Evolutionary conservation across 2,329 filamentous ascomycete species (phyloP).

Genomic region (Cladobotryum mycophilum): DNA sequence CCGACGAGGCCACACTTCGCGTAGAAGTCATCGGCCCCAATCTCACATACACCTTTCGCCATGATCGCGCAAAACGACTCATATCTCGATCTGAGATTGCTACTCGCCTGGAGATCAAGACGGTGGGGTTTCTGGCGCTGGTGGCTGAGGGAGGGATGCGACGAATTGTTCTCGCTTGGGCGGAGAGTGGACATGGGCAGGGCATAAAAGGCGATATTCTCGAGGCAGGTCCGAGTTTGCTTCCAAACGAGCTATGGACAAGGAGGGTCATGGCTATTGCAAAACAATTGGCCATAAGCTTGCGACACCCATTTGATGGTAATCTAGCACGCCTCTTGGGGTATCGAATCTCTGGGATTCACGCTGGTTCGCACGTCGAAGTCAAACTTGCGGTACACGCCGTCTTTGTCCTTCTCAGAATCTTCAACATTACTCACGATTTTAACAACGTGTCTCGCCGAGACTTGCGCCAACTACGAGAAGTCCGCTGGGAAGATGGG

Average conservation of each 20-base stretch:
- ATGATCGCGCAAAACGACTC: slow-evolving; percentile 17
- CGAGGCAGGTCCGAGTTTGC: slow-evolving; percentile 15
- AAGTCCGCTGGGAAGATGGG: slow-evolving; percentile 20
- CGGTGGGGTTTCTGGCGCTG: slow-evolving; percentile 27
- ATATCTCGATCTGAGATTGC: slow-evolving; percentile 4
- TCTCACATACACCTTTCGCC: slow-evolving; percentile 23
- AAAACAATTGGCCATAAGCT: slow-evolving; percentile 22
- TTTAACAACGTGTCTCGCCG: slow-evolving; percentile 15
- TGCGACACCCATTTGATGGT: slow-evolving; percentile 25
- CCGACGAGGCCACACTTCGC: slow-evolving; percentile 17
- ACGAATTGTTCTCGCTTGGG: slow-evolving; percentile 24
- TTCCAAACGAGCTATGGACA: slow-evolving; percentile 28
- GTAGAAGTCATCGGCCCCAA: slow-evolving; percentile 29
- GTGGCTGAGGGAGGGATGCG: slow-evolving; percentile 7
- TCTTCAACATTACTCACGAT: slow-evolving; percentile 20
- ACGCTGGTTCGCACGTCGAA: slow-evolving; percentile 32
- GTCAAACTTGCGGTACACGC: slow-evolving; percentile 33
- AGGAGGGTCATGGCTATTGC: slow-evolving; percentile 24
- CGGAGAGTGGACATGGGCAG: slow-evolving; percentile 29
- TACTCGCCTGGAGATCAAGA: slow-evolving; percentile 22
- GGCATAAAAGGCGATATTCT: slow-evolving; percentile 25
- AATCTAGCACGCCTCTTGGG: background rate
- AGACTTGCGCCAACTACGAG: slow-evolving; percentile 19
- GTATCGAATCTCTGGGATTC: slow-evolving; percentile 18
- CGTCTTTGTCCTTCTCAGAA: slow-evolving; percentile 21